phyloP scores from a whole-genome alignment of 805 yeast species.

The Saccharomyces jurei region DNA sequence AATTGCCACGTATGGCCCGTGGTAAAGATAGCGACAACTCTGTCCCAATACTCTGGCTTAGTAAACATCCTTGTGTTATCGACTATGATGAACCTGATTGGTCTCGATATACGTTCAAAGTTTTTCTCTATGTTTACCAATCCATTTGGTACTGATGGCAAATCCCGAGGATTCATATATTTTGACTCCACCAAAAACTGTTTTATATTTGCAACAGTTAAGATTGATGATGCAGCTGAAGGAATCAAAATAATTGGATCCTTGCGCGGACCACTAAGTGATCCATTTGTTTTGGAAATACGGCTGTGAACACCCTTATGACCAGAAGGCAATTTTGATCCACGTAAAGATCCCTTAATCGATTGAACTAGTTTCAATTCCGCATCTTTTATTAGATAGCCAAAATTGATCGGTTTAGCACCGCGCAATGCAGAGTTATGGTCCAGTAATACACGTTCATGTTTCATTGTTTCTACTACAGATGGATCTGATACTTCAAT shows the following conservation, averaged over 20 bases:
- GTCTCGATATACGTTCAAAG: conserved; percentile 25
- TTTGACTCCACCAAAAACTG: conserved; percentile 65
- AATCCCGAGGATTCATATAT: conserved; percentile 45
- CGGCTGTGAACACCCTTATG: conserved; percentile 16
- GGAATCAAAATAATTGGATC: conserved; percentile 72
- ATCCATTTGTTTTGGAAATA: conserved; percentile 13
- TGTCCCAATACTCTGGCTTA: conserved; percentile 95
- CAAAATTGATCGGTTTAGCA: conserved; percentile 54
- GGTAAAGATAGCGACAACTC: conserved; percentile 91
- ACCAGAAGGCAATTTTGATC: conserved; percentile 18
- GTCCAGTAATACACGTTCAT: conserved; percentile 46
- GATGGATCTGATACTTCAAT: conserved; percentile 22
- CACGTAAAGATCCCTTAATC: conserved; percentile 33
- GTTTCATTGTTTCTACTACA: conserved; percentile 20
- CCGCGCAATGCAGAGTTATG: conserved; percentile 61
- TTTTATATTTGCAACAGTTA: conserved; percentile 58
- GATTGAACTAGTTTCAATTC: conserved; percentile 51
- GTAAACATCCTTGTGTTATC: conserved; percentile 80
- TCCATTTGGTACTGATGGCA: conserved; percentile 27
- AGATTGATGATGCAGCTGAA: conserved; percentile 68
- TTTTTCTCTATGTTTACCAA: conserved; percentile 27
- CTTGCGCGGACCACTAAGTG: conserved; percentile 16
- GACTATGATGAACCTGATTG: conserved; percentile 50
- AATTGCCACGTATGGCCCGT: conserved; percentile 99
- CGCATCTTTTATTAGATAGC: conserved; percentile 57